Conservation (phyloP, 768 basidiomycete species). For the Brasilioporus rufonigricans region DNA sequence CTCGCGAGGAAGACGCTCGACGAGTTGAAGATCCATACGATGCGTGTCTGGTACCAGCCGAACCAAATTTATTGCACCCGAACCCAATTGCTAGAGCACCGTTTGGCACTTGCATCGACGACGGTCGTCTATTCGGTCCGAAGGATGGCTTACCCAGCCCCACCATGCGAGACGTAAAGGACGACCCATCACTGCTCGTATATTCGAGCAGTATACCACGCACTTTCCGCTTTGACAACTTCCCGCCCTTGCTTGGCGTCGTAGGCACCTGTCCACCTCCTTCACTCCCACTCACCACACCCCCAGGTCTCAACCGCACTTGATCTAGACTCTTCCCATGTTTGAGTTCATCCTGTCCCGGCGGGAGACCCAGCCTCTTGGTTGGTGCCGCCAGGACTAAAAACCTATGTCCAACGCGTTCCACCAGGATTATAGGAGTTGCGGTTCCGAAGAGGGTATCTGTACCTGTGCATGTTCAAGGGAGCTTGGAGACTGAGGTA, state of each 20-base stretch:
- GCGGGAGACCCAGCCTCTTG: conserved; percentile 45
- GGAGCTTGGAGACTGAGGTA: conserved; percentile 29
- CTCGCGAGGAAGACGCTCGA: conserved; percentile 26
- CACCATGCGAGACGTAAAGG: conserved; percentile 14
- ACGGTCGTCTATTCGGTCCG: conserved; percentile 36
- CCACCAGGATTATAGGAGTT: conserved; percentile 11
- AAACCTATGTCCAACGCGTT: conserved; percentile 44
- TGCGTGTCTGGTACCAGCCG: conserved; percentile 30
- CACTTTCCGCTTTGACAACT: conserved; percentile 23
- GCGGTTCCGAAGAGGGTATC: conserved; percentile 22
- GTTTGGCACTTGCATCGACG: conserved; percentile 43
- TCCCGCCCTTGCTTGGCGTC: conserved; percentile 29
- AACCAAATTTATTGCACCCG: conserved; percentile 19
- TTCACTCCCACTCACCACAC: background rate
- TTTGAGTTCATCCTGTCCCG: conserved; percentile 30
- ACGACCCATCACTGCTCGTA: conserved; percentile 26
- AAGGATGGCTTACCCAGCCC: conserved; percentile 29
- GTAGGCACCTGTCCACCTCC: conserved; percentile 15
- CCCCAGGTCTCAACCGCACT: conserved; percentile 19
- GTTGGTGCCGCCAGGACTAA: conserved; percentile 47
- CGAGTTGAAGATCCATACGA: conserved; percentile 34
- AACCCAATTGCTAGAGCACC: conserved; percentile 7
- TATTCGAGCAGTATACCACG: conserved; percentile 21
- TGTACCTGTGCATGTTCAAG: conserved; percentile 15
- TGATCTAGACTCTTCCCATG: conserved; percentile 31